These are phyloP conservation scores for Gossypium aridum DNA, from an alignment of 441 rosid species.

Conservation along the genomic window DNA sequence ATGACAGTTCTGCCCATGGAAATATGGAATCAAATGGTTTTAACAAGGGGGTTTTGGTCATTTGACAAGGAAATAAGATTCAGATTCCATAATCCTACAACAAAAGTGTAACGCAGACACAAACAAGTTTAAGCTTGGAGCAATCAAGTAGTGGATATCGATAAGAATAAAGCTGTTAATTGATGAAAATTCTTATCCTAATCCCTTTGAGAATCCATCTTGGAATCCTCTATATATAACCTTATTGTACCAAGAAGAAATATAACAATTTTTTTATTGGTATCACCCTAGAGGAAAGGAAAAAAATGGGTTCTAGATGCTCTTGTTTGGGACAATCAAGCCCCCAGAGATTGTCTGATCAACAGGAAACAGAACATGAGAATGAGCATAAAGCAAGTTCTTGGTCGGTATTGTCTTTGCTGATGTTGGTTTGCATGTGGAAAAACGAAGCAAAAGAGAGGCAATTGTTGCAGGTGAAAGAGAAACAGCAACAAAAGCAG, in stretches of 20 bases:
- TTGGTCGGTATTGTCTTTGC: background rate
- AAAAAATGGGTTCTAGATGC: conserved; percentile 19
- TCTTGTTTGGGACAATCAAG: conserved; percentile 15
- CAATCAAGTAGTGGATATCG: background rate
- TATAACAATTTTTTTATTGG: background rate
- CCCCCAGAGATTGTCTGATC: conserved; percentile 4
- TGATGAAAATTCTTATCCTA: conserved; percentile 5
- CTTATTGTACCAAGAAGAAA: background rate
- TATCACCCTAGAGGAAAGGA: background rate
- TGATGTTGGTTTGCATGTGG: conserved; percentile 12
- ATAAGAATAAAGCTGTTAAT: conserved; percentile 2
- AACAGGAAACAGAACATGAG: background rate
- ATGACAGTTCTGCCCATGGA: background rate
- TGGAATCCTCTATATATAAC: background rate
- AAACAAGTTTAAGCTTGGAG: background rate
- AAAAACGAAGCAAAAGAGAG: background rate
- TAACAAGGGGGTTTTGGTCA: background rate
- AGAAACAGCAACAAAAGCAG: conserved; percentile 3
- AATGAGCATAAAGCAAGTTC: background rate
- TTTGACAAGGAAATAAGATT: background rate
- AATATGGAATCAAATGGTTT: background rate
- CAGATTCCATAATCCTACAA: background rate
- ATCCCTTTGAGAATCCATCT: conserved; percentile 13
- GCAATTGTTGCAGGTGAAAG: background rate
- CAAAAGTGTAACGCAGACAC: background rate